These are phyloP conservation scores for Paramecium bursaria DNA, from an alignment of 73 alveolate species.

Conservation along the genomic window DNA sequence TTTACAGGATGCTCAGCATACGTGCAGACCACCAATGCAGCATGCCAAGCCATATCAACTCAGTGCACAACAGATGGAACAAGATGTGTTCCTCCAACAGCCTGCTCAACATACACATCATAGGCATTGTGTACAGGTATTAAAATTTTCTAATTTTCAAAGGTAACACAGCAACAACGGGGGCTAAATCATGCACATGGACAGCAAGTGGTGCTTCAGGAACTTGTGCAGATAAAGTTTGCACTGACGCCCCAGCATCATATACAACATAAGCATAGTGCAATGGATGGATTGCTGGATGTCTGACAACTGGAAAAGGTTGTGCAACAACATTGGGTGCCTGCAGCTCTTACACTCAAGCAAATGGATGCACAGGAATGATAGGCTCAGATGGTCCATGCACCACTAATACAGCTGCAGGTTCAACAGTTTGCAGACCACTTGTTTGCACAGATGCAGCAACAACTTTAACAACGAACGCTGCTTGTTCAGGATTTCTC, in stretches of 20 bases:
- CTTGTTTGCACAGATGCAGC: no score
- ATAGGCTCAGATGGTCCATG: no score
- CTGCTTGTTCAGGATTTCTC: neutral
- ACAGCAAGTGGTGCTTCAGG: constrained; percentile 15
- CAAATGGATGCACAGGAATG: no score
- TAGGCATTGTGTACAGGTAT: constrained; percentile 31
- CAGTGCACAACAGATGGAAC: constrained; percentile 41
- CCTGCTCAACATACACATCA: constrained; percentile 9
- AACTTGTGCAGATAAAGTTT: constrained; percentile 4
- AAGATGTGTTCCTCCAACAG: constrained; percentile 25
- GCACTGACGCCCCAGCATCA: constrained; percentile 38
- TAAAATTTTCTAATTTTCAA: no score
- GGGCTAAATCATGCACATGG: no score
- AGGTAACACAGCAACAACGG: no score
- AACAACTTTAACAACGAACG: no score
- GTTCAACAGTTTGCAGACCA: no score
- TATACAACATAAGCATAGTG: constrained; percentile 15
- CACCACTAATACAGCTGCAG: no score
- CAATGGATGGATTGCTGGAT: neutral
- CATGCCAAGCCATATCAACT: constrained; percentile 40
- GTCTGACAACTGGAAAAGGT: constrained; percentile 28
- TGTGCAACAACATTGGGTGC: no score
- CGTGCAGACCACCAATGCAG: constrained; percentile 7
- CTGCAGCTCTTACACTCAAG: no score
- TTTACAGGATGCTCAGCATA: constrained; percentile 57